Evolutionary conservation across 2,329 filamentous ascomycete genomes (phyloP), one percentile per base, ranked within the genome.

Genomic region (Elsinoe fawcettii): DNA sequence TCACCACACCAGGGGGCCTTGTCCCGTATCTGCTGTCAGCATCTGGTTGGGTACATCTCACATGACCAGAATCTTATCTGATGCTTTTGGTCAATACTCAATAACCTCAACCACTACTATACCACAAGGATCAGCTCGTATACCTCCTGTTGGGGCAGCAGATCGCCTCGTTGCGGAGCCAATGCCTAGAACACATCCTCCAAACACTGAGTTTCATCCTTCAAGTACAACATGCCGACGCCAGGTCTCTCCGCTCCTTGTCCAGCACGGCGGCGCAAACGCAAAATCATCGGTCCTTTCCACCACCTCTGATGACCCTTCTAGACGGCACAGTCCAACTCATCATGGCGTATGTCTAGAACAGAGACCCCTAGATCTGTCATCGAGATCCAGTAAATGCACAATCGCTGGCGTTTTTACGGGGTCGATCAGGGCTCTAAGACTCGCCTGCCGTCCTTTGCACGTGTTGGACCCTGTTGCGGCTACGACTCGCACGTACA

Each of bases 281-380:
- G 44, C 44, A 49, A 30, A 49, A n/a, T 34, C 23, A 44, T 23
- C 16, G 23, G 27, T 12, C 12, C 44, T 14, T n/a, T 16, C n/a
- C 11, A 30, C 11, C 27, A 18, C 25, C 25, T 51, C 16, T 16
- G 32, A 12, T 34, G 14, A 22, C 16, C 25, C 14, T 18, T 18
- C n/a, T n/a, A 22, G 25, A 51, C 12, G 27, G n/a, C 23, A 18
- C 27, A 18, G 12, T 34, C 18, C 46, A 32, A 12, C 46, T 16
- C 25, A 32, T 32, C 23, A 51, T 46, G 20, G 41, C 20, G 20
- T 25, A 8, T 20, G 23, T 51, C 46, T 51, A 32, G 46, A 34
- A 32, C 46, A 51, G 9, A 51, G 46, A 51, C 46, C 46, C 46
- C 34, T 22, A 9, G 46, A 51, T 51, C 25, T 51, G 30, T 34